Evolutionary conservation across 176 grass and related monocot species (phyloP).

Genomic region (Ananas comosus): DNA sequence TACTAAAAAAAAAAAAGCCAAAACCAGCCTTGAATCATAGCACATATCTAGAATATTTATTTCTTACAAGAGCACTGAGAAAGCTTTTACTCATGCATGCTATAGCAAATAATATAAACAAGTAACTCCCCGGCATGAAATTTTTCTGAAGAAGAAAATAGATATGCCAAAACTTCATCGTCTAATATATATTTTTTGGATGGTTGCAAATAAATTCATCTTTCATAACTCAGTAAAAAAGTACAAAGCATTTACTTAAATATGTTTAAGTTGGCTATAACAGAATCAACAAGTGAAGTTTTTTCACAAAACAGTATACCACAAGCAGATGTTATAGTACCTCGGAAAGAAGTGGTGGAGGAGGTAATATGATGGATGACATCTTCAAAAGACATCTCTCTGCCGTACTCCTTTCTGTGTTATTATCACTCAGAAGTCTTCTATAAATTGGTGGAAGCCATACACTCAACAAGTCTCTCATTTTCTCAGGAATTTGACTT

Average conservation of each 20-base stretch:
- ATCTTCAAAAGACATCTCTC: slow-evolving; percentile 72
- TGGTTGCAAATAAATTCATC: not conserved
- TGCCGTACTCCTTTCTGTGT: slow-evolving; percentile 50
- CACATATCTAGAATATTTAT: too few relatives aligned
- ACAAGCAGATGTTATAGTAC: slow-evolving; percentile 30
- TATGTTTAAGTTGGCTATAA: not conserved
- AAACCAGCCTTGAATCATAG: too few relatives aligned
- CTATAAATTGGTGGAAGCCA: slow-evolving; percentile 66
- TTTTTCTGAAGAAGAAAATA: too few relatives aligned
- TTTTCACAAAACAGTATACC: slow-evolving; percentile 12
- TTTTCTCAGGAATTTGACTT: slow-evolving; percentile 34
- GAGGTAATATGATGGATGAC: slow-evolving; percentile 43
- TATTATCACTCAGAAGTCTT: slow-evolving; percentile 68
- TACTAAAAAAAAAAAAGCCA: too few relatives aligned
- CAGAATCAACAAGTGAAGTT: not conserved
- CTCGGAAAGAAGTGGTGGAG: slow-evolving; percentile 51
- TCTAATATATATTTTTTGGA: too few relatives aligned
- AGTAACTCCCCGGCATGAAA: too few relatives aligned
- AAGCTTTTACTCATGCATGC: too few relatives aligned
- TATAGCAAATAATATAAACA: too few relatives aligned
- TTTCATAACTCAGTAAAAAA: not conserved
- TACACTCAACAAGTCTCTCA: slow-evolving; percentile 48
- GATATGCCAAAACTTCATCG: too few relatives aligned
- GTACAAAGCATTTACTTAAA: not conserved
- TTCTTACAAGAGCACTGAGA: too few relatives aligned